phyloP scores from a whole-genome alignment of 768 basidiomycete species.

The Phallus indusiatus region DNA sequence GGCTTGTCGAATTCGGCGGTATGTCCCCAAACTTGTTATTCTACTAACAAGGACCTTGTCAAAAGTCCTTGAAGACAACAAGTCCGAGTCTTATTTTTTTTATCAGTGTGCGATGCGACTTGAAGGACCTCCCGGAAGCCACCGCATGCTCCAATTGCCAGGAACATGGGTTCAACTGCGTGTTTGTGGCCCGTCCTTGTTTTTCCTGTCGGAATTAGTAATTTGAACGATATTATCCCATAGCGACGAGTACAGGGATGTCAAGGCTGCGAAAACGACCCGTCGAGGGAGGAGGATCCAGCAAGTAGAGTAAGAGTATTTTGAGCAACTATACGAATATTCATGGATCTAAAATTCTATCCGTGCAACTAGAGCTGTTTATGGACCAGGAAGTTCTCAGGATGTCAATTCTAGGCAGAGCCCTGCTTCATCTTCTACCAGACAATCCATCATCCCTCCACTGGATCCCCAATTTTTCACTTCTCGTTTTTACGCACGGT shows the following conservation, averaged over 20 bases:
- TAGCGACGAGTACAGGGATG: conserved; percentile 87
- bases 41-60: not conserved
- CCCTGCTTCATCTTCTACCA: conserved; percentile 8
- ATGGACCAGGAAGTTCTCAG: conserved; percentile 47
- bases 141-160: conserved; percentile 80
- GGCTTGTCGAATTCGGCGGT: conserved; percentile 86
- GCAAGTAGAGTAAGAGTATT: conserved; percentile 67
- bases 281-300: conserved; percentile 71
- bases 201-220: not conserved
- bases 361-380: conserved; percentile 19
- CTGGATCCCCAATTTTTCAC: conserved; percentile 73
- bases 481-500: conserved; percentile 78
- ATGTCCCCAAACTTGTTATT: conserved; percentile 14
- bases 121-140: conserved; percentile 67
- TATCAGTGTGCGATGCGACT: conserved; percentile 80
- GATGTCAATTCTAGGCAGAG: conserved; percentile 27
- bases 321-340: not conserved
- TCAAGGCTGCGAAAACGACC: conserved; percentile 82
- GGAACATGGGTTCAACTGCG: conserved; percentile 86
- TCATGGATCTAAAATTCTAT: conserved; percentile 12
- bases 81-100: no score
- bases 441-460: conserved; percentile 50
- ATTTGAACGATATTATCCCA: not conserved
- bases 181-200: conserved; percentile 43
- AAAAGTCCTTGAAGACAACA: not conserved